phyloP scores from a whole-genome alignment of 108 stramenopile genomes.

The Fistulifera pelliculosa region DNA sequence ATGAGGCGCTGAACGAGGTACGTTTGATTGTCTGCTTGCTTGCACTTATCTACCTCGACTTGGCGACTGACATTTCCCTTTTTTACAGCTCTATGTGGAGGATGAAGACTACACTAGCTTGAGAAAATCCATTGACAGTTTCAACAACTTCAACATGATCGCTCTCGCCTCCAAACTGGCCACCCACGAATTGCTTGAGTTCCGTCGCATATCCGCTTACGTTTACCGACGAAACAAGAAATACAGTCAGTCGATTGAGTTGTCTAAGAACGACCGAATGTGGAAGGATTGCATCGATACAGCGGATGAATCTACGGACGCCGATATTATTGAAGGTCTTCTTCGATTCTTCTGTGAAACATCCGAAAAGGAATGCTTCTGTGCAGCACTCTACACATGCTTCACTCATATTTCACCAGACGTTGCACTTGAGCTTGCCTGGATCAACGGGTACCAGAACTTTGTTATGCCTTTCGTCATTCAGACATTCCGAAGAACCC shows the following conservation, averaged over 20 bases:
- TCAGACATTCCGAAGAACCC: constrained; percentile 90
- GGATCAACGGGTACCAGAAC: constrained; percentile 96
- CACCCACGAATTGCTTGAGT: constrained; percentile 98
- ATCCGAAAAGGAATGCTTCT: constrained; percentile 97
- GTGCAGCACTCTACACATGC: constrained; percentile 94
- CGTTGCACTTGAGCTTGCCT: constrained; percentile 96
- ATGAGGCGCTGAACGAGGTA: constrained; percentile 94
- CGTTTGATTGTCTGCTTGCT: background rate
- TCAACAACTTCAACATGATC: constrained; percentile 99
- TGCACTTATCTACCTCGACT: background rate
- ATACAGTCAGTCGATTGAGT: constrained; percentile 89
- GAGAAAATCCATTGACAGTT: constrained; percentile 91
- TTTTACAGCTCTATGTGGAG: constrained; percentile 72
- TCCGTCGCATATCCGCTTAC: constrained; percentile 97
- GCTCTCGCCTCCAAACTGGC: constrained; percentile 93
- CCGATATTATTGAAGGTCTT: constrained; percentile 89
- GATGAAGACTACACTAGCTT: constrained; percentile 98
- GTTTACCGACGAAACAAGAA: constrained; percentile 98
- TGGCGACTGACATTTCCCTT: background rate
- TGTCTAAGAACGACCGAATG: constrained; percentile 97
- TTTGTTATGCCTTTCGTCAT: constrained; percentile 98
- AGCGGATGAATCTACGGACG: constrained; percentile 89
- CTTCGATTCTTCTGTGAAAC: constrained; percentile 98
- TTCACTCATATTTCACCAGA: constrained; percentile 95
- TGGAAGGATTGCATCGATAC: constrained; percentile 99